Conservation (phyloP, 1,284 basidiomycete genomes). For the Microbotryum intermedium region DNA sequence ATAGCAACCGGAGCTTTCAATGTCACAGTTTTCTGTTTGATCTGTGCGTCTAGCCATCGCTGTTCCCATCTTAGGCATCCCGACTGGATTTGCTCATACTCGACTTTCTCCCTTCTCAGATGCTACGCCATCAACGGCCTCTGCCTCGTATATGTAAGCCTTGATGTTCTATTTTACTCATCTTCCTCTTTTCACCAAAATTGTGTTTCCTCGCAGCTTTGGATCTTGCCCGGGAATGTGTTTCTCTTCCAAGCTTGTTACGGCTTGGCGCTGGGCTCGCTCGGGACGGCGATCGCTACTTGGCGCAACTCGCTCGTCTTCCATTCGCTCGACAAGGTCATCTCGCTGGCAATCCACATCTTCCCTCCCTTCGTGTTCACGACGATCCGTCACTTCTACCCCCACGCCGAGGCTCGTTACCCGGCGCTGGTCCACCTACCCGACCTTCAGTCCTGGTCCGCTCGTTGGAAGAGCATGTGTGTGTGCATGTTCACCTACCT, state of each 20-base stretch:
- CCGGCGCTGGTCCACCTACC: conserved; percentile 24
- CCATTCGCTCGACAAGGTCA: conserved; percentile 38
- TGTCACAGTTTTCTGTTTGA: conserved; percentile 33
- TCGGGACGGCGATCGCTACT: conserved; percentile 35
- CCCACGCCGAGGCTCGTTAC: conserved; percentile 27
- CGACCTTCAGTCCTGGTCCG: conserved; percentile 9
- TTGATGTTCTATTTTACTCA: not conserved
- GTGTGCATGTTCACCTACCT: conserved; percentile 31
- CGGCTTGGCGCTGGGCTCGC: conserved; percentile 35
- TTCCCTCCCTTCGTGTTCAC: conserved; percentile 32
- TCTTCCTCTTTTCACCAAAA: not conserved
- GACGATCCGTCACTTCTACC: conserved; percentile 31
- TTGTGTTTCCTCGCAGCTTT: conserved; percentile 21
- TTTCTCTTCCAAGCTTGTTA: conserved; percentile 36
- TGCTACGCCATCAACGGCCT: conserved; percentile 36
- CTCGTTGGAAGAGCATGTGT: conserved; percentile 23
- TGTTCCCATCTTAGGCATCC: not conserved
- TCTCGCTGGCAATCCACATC: conserved; percentile 37
- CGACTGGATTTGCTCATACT: too few species aligned
- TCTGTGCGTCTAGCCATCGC: conserved; percentile 11
- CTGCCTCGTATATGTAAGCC: conserved; percentile 29
- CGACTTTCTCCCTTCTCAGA: not conserved
- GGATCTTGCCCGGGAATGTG: conserved; percentile 32
- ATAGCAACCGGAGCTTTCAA: not conserved
- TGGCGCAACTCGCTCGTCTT: conserved; percentile 39